Evolutionary conservation across 257 asterid genomes (phyloP), one percentile per base, ranked within the genome.

Genomic region (Ligustrum vulgare): DNA sequence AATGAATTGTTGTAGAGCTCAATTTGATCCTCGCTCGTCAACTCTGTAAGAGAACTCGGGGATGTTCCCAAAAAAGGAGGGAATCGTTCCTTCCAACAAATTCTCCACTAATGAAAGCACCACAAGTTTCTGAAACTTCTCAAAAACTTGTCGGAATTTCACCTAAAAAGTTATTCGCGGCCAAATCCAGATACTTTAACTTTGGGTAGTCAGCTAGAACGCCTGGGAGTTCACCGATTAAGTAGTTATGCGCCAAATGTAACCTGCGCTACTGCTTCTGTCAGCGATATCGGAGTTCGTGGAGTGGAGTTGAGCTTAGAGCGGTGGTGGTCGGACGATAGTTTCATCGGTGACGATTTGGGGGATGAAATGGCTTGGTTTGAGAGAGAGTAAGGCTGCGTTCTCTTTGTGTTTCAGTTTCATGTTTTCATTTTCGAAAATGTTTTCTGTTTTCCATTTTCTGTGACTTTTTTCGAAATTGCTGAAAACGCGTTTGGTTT

Each of bases 131-230:
- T 41, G 86, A 58, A 93, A 95, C 33, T 77, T 79, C 28, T 97
- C 99, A 70, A 85, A 28, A 95, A 16, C 84, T 90, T 2, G 79
- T 88, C 51, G 99, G 98, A 12, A 95, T 93, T 31, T 71, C 63
- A 32, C 99, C 99, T 81, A 98, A 91, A 58, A 95, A 91, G 83
- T 95, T 95, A 56, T 95, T 95, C 5, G 97, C 98, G 2, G 92
- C 85, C 69, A 95, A 88, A 81, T 93, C 99, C 28, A 95, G 96
- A 78, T 91, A 86, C 72, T 83, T 90, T 32, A 95, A 78, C 49
- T 83, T 87, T 7, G 94, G 93, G 18, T 93, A 90, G 56, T 82
- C 89, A 1, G 97, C 79, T 1, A 95, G 39, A 58, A 67, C 67
- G 32, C 20, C 66, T 4, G 99, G 97, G 16, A 93, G 86, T 12